Base-by-base conservation (phyloP, 257 asterid species). In the Solanum paucissectum region DNA sequence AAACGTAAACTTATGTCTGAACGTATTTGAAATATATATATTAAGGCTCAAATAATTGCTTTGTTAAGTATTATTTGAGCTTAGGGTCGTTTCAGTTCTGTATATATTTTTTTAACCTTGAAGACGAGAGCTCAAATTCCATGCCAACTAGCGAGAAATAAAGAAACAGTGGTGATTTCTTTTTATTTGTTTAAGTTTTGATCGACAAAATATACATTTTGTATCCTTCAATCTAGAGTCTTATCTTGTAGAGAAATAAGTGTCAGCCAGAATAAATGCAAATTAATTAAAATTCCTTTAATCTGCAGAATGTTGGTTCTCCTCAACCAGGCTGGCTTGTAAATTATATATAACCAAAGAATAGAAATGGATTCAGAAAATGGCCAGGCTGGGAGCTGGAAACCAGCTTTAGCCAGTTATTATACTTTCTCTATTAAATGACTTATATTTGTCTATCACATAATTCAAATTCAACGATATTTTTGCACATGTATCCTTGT, bases 361-460 rank as follows among this genome's bases (percentile, higher is more conserved):
- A 52, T 9, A 46, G 85, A 81, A 46, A 81, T 81, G 40, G 37
- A 46, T 2, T 44, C 16, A 10, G 85, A 81, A 27, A 81, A 81
- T 81, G 85, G 85, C 66, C 85, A 44, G 85, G 66, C 85, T 79
- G 83, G 83, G 10, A 74, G 10, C 29, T 20, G 68, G 68, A 46
- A 9, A 16, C 68, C 42, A 46, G 29, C 85, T 46, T 21, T 81
- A 46, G 10, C 85, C 69, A 9, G 44, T 49, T 46, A 29, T 81
- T 44, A 46, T 23, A 29, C 29, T 49, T 81, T 81, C 14, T 46
- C 66, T 13, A 10, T 29, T 44, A 44, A 16, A 29, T 46, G 42
- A 14, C 11, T 10, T 73, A 34, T 34, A 5, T 73, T 16, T 81
- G 18, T 46, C 68, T 46, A 29, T 81, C 29, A 49, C 68, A 81